Evolutionary conservation across 148 eudicot genomes (phyloP), one percentile per base, ranked within the genome.

Genomic region (Arctostaphylos glauca): DNA sequence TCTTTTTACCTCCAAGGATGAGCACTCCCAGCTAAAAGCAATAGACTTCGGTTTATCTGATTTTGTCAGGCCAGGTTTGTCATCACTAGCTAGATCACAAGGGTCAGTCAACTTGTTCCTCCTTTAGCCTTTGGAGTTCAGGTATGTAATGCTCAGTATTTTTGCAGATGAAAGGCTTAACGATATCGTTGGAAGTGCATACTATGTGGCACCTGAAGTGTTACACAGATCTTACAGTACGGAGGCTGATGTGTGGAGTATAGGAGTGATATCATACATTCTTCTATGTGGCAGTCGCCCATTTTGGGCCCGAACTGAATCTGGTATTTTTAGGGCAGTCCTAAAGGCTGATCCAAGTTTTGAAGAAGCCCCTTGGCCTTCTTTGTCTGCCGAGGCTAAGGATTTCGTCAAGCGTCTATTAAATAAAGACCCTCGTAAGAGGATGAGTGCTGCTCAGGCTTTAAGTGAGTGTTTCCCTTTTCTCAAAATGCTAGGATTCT

Each of bases 201-300:
- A 89, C 74, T 92, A 92, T 49, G 94, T 92, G 62, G 94, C 94
- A 75, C 94, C 94, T 46, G 94, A 92, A 85, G 94, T 92, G 81
- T 82, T 92, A 49, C 90, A 85, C 78, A 88, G 91, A 86, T 88
- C 90, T 58, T 92, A 92, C 75, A 66, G 87, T 76, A 92, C 89
- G 70, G 94, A 92, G 85, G 90, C 94, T 9, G 94, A 92, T 83
- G 87, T 92, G 49, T 90, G 94, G 94, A 92, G 94, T 79, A 73
- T 87, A 73, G 94, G 94, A 19, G 94, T 92, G 2, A 88, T 92
- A 59, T 86, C 92, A n/a, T 92, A 92, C 55, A 91, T 91, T 80
- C 91, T 92, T 78, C 81, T 92, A 43, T 91, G 93, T 85, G 95
- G 95, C 12, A 92, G 91, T 82, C 88, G 93, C 46, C 95, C 95